Conservation (phyloP, 78 protist species). For the Dictyostelium capitatum region DNA sequence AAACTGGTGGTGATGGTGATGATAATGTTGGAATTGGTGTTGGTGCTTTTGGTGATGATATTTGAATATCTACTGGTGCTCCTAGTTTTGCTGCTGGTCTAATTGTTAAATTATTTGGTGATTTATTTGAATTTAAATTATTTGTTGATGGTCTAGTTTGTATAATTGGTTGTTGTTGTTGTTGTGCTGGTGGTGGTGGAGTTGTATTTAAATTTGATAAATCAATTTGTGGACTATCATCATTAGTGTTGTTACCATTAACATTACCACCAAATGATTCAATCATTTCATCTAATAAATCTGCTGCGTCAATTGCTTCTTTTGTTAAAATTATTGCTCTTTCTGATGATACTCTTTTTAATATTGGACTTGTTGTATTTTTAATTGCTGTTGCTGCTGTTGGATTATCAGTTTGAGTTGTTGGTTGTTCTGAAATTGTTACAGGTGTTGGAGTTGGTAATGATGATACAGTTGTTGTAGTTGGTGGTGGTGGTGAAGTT, state of each 20-base stretch:
- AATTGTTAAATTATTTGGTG: slow-evolving; percentile 36
- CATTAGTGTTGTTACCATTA: not conserved
- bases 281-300: slow-evolving; percentile 74
- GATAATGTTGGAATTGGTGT: slow-evolving; percentile 71
- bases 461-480: not conserved
- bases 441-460: not conserved
- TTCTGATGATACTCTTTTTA: slow-evolving; percentile 10
- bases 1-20: slow-evolving; percentile 27
- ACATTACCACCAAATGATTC: slow-evolving; percentile 58
- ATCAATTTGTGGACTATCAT: not conserved
- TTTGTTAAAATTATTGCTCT: slow-evolving; percentile 25
- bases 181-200: not conserved
- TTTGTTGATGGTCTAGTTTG: not conserved
- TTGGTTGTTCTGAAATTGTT: not conserved
- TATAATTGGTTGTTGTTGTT: not conserved
- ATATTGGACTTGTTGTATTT: slow-evolving; percentile 5
- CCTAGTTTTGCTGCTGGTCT: slow-evolving; percentile 46
- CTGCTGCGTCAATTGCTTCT: slow-evolving; percentile 74
- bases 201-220: not conserved
- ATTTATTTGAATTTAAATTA: not conserved
- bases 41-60: slow-evolving; percentile 73
- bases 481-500: not conserved
- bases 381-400: not conserved
- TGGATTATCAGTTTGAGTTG: not conserved
- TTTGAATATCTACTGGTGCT: slow-evolving; percentile 62